Base-by-base conservation (phyloP, 2,329 filamentous ascomycete species). In the Diaporthe citri region DNA sequence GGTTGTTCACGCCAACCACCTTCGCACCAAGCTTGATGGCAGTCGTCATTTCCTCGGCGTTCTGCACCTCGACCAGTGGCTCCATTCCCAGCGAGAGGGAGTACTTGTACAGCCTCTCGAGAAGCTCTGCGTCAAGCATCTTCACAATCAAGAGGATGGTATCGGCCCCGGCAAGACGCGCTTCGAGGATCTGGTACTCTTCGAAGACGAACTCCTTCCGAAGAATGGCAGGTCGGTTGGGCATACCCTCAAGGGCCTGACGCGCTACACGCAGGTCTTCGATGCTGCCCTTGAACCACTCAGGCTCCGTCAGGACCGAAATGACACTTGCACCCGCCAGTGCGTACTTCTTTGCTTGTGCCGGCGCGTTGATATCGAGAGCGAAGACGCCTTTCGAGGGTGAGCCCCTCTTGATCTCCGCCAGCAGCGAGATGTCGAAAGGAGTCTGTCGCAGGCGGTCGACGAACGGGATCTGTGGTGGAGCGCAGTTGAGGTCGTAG, bases 211-310 rank as follows among this genome's bases (percentile, higher is more conserved):
- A 99, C 80, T 99, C 97, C 82, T 99, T 99, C 34, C 97, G 92
- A 41, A 99, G 86, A 17, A 99, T 90, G 2, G 96, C 97, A 3
- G 97, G 97, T 71, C 97, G 90, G 82, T 98, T 97, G 1, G 95
- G 93, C 93, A 99, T 95, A 17, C 94, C 93, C 79, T 95, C 91
- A n/a, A 99, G 87, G 66, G 94, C 95, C 83, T 96, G 94, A 59
- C 97, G 92, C 41, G 98, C 97, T 46, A 93, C 92, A 76, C 94
- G 91, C 72, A 99, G 86, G 82, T 99, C 97, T 75, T 99, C 96
- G 76, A 99, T 96, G 84, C 94, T 97, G 64, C 97, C 97, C 86
- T 98, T 98, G 88, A 99, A 99, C 97, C 97, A 99, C 81, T 98
- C 94, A 0, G 97, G 97, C 84, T 99, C 97, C 0, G 97, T 99